These are phyloP conservation scores for Asterionellopsis glacialis DNA, from an alignment of 108 stramenopile genomes.

Conservation along the genomic window DNA sequence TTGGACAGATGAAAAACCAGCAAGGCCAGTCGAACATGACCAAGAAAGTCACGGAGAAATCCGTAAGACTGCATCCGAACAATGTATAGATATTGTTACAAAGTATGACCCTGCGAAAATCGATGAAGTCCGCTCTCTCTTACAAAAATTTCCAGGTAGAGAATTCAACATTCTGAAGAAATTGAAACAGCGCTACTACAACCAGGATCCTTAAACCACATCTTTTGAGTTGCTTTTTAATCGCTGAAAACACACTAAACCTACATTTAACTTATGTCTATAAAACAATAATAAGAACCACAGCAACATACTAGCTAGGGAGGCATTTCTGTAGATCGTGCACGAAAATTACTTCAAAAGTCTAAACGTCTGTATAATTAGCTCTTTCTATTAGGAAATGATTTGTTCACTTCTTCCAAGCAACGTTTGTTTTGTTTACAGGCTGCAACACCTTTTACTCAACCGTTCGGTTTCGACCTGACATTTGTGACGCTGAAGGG, in stretches of 20 bases:
- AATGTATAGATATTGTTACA: constrained; percentile 57
- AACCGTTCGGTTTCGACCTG: background rate
- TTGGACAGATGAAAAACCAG: constrained; percentile 68
- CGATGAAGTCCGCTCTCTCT: constrained; percentile 50
- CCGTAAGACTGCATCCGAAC: constrained; percentile 32
- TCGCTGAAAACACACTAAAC: no score
- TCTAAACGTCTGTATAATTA: no score
- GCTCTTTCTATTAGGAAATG: background rate
- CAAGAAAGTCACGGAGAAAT: background rate
- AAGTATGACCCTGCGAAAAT: constrained; percentile 68
- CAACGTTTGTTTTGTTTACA: background rate
- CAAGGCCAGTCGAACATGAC: constrained; percentile 7
- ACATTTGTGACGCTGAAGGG: background rate
- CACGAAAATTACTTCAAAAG: no score
- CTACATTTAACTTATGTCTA: no score
- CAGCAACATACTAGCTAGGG: no score
- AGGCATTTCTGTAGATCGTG: background rate
- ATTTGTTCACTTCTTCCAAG: background rate
- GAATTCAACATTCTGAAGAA: constrained; percentile 71
- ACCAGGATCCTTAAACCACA: background rate
- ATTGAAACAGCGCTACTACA: constrained; percentile 51
- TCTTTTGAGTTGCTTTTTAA: no score
- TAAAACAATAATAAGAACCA: no score
- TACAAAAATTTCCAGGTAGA: constrained; percentile 66
- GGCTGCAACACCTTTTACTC: background rate